A percentile compares a stretch with the other conserved stretches of the same genome.
Conservation (phyloP, 2,329 filamentous ascomycete species). For the Daldinia sp. region DNA sequence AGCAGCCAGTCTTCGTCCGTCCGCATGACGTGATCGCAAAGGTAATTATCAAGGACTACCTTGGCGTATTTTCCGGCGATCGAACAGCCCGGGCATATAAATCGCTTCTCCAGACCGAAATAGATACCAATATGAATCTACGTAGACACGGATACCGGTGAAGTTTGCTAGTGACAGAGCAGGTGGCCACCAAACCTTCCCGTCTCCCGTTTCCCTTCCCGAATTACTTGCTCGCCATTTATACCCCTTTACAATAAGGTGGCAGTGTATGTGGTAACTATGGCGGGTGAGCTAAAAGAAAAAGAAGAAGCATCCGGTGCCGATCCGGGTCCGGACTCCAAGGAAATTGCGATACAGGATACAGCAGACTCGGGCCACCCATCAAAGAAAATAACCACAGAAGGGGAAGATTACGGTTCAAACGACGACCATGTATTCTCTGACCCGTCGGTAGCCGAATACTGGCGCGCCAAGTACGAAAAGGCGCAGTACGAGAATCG, state of each 20-base stretch:
- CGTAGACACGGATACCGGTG: background rate
- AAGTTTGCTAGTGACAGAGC: background rate
- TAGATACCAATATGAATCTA: background rate
- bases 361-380: background rate
- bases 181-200: background rate
- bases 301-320: conserved; percentile 15
- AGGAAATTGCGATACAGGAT: conserved; percentile 9
- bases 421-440: conserved; percentile 55
- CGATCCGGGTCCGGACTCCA: conserved; percentile 10
- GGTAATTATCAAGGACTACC: background rate
- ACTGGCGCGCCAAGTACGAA: conserved; percentile 63
- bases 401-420: conserved; percentile 44
- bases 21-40: conserved; percentile 34
- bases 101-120: background rate
- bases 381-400: conserved; percentile 11
- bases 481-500: conserved; percentile 64
- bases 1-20: conserved; percentile 25
- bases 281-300: conserved; percentile 11
- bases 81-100: background rate
- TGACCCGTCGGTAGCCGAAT: conserved; percentile 60
- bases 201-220: no score
- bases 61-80: conserved; percentile 3
- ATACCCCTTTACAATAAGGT: background rate
- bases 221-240: background rate
- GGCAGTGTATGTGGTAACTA: background rate